These are phyloP conservation scores for Pythium vanterpoolii DNA, from an alignment of 352 stramenopile species.

Conservation along the genomic window DNA sequence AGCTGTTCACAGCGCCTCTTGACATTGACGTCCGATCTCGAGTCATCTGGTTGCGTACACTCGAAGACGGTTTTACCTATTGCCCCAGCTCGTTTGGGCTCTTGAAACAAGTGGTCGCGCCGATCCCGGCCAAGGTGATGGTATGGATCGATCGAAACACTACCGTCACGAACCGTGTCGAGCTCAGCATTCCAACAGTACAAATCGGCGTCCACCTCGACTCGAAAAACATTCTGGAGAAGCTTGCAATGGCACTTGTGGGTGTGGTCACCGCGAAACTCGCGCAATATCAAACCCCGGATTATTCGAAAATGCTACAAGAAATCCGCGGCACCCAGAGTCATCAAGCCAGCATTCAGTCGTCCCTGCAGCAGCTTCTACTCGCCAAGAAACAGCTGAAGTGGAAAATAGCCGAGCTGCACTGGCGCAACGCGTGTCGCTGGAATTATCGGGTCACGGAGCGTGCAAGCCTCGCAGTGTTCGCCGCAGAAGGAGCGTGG, in stretches of 20 bases:
- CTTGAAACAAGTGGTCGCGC: conserved; percentile 60
- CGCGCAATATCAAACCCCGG: conserved; percentile 29
- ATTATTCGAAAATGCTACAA: conserved; percentile 38
- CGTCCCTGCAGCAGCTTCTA: conserved; percentile 42
- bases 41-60: conserved; percentile 59
- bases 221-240: conserved; percentile 67
- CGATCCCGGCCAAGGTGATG: conserved; percentile 50
- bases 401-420: conserved; percentile 59
- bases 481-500: conserved; percentile 33
- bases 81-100: conserved; percentile 58
- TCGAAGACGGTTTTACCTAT: conserved; percentile 49
- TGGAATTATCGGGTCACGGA: conserved; percentile 55
- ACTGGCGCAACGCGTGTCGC: conserved; percentile 54
- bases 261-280: conserved; percentile 45
- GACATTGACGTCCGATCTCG: conserved; percentile 72
- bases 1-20: conserved; percentile 63
- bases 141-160: conserved; percentile 53
- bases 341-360: conserved; percentile 1
- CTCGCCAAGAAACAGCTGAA: conserved; percentile 45
- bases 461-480: conserved; percentile 37
- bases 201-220: conserved; percentile 42
- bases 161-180: conserved; percentile 37
- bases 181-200: conserved; percentile 56
- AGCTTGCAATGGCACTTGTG: conserved; percentile 34
- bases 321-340: conserved; percentile 8